Percentiles rank a stretch among this genome's conserved stretches.
Conservation (phyloP, 805 yeast genomes). For the Zygoascus tannicola region DNA sequence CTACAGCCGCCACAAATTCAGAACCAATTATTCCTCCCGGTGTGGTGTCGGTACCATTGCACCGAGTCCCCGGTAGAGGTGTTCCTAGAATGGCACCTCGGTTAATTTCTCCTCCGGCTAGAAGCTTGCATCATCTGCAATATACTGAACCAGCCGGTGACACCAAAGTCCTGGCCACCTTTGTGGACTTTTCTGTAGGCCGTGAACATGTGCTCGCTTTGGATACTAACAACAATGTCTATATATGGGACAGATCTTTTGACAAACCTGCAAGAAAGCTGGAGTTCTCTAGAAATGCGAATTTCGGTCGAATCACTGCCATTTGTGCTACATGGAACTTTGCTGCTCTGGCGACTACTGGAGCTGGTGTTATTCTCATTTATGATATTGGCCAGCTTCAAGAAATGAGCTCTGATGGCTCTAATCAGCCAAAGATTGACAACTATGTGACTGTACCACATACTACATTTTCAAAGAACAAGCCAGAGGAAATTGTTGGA, state of each 20-base stretch:
- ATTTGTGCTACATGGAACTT: background rate
- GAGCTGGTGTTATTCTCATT: background rate
- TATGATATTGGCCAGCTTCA: background rate
- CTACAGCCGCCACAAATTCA: too few species aligned
- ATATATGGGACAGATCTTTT: constrained; percentile 3
- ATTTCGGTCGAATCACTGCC: background rate
- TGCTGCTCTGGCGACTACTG: background rate
- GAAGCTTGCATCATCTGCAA: background rate
- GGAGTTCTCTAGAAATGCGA: background rate
- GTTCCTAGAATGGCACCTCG: background rate
- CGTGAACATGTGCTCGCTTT: background rate
- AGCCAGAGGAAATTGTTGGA: background rate
- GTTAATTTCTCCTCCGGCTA: background rate
- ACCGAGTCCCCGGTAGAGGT: background rate
- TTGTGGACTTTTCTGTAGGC: constrained; percentile 1
- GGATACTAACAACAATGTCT: background rate
- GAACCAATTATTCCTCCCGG: background rate
- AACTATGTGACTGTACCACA: background rate
- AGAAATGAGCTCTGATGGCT: background rate
- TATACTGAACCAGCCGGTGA: background rate
- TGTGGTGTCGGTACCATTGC: background rate
- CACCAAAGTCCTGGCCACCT: background rate
- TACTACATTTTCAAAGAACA: background rate
- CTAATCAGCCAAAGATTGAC: background rate
- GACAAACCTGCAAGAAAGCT: background rate